Evolutionary conservation across 148 eudicot genomes (phyloP), one percentile per base, ranked within the genome.

Genomic region (Rhododendron kiyosumense): DNA sequence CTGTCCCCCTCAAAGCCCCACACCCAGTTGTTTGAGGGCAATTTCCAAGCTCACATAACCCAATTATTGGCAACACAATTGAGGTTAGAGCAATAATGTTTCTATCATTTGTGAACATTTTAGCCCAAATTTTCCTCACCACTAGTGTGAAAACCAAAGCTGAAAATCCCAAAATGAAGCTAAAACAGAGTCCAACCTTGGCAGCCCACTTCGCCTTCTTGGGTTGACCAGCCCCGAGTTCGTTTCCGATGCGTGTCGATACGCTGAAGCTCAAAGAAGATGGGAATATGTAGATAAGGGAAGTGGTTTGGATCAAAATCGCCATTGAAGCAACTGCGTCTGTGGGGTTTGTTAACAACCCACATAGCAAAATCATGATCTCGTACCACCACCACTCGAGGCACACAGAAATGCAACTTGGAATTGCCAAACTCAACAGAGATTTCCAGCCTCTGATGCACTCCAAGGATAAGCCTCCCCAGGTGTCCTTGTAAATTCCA

Each of bases 381-480:
- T 95, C 98, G 76, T 95, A 95, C 98, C 97, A 95, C 98, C 98
- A 94, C 97, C 98, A 95, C 78, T 95, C 98, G 4, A 95, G 90
- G 71, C 98, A 95, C 0, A 95, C 96, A 0, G 96, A 94, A 85
- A 94, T 86, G 89, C 98, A 95, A 81, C 97, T 94, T 0, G 97
- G 97, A 3, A 95, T 86, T 0, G 93, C 90, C 49, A 91, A 79
- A 78, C 85, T 89, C 28, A 91, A 43, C 0, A 91, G 83, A 36
- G 90, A 84, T 73, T 90, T 88, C 91, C 91, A 91, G 5, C 90
- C 93, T 78, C 81, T 88, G 0, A 91, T n/a, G 83, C 90, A 86
- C 78, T 91, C 91, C 87, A 51, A 87, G 7, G 93, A 84, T 7
- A 91, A 30, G 0, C 93, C 91, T 30, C 65, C 86, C 93, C 93